phyloP scores from a whole-genome alignment of 768 basidiomycete genomes.

The Tylopilus sp. region DNA sequence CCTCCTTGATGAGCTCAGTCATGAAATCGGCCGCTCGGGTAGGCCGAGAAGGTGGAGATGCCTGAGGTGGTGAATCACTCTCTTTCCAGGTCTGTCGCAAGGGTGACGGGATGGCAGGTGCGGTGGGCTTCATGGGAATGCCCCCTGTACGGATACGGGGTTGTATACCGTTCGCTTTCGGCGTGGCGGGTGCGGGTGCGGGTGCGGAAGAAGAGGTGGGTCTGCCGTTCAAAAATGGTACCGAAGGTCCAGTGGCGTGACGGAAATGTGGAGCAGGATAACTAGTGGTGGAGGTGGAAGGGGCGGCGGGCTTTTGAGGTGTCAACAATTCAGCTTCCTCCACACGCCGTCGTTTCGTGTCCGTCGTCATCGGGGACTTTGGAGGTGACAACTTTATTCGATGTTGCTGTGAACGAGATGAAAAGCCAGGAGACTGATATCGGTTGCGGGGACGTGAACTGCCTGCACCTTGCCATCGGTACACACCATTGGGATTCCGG shows the following conservation, averaged over 20 bases:
- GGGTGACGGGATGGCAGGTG: slow-evolving; percentile 69
- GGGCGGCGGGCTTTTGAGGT: slow-evolving; percentile 32
- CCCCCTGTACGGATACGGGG: slow-evolving; percentile 41
- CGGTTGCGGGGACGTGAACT: slow-evolving; percentile 68
- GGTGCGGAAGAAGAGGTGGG: slow-evolving; percentile 22
- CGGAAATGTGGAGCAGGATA: slow-evolving; percentile 35
- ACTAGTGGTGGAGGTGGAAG: slow-evolving; percentile 27
- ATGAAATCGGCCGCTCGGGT: slow-evolving; percentile 69
- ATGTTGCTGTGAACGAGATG: slow-evolving; percentile 46
- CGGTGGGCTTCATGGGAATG: slow-evolving; percentile 57
- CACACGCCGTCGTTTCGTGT: slow-evolving; percentile 62
- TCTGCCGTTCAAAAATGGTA: slow-evolving; percentile 27
- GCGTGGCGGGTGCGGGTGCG: slow-evolving; percentile 23
- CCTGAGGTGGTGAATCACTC: slow-evolving; percentile 37
- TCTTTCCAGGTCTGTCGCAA: slow-evolving; percentile 69
- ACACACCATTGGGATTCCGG: slow-evolving; percentile 72
- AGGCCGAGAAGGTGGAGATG: slow-evolving; percentile 34
- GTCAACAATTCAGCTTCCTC: slow-evolving; percentile 40
- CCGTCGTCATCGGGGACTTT: slow-evolving; percentile 37
- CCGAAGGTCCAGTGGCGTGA: slow-evolving; percentile 24
- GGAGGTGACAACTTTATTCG: slow-evolving; percentile 42
- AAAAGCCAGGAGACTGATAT: slow-evolving; percentile 71
- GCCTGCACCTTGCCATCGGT: slow-evolving; percentile 74
- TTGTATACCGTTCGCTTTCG: slow-evolving; percentile 24
- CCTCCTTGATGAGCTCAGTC: slow-evolving; percentile 68